Percentiles rank a stretch among this genome's conserved stretches.
phyloP scores from a whole-genome alignment of 305 asterid species.

The Galium porrigens region DNA sequence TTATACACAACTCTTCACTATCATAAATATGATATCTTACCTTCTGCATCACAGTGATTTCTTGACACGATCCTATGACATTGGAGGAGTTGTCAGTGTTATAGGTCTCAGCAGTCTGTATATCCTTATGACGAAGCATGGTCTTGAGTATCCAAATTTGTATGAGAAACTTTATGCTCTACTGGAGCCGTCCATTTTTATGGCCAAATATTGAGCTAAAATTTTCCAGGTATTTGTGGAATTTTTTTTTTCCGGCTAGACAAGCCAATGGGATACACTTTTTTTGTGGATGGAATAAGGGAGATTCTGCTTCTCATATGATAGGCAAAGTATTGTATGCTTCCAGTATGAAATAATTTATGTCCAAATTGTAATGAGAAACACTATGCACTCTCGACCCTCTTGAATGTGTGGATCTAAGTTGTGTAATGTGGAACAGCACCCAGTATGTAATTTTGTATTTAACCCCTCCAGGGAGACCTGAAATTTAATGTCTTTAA shows the following conservation, averaged over 20 bases:
- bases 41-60: conserved; percentile 58
- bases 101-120: conserved; percentile 86
- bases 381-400: no score
- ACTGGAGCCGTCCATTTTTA: conserved; percentile 66
- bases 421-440: no score
- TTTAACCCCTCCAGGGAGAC: background rate
- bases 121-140: conserved; percentile 82
- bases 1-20: conserved; percentile 16
- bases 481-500: background rate
- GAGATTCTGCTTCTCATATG: background rate
- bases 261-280: background rate
- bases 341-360: background rate
- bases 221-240: conserved; percentile 52
- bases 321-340: background rate
- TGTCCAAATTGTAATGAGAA: background rate
- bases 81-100: conserved; percentile 90
- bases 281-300: background rate
- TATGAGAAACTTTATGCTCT: conserved; percentile 72
- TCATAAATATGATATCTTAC: conserved; percentile 4
- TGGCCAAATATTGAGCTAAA: conserved; percentile 77
- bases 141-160: conserved; percentile 86
- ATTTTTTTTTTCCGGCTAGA: background rate
- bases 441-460: background rate
- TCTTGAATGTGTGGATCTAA: no score
- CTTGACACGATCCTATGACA: conserved; percentile 78